phyloP scores from a whole-genome alignment of 768 basidiomycete genomes.

The Tricholoma terreum region DNA sequence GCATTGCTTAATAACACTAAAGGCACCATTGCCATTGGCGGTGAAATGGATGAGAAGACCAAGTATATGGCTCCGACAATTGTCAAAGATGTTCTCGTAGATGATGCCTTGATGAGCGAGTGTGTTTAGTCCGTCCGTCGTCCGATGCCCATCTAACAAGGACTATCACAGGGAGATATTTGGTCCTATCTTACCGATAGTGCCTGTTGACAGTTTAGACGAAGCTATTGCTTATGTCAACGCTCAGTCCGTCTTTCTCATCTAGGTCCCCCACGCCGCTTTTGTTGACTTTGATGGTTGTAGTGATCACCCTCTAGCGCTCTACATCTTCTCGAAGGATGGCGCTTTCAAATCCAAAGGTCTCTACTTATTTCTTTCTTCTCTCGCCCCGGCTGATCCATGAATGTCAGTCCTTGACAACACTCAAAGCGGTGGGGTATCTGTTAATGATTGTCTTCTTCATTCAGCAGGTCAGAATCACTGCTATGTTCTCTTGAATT shows the following conservation, averaged over 20 bases:
- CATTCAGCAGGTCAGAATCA: conserved; percentile 55
- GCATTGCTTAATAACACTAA: conserved; percentile 58
- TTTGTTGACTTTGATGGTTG: neutral
- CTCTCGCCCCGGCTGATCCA: too few relatives aligned
- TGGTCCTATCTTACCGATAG: conserved; percentile 74
- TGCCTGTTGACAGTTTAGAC: conserved; percentile 65
- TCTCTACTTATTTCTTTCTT: too few relatives aligned
- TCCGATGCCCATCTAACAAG: too few relatives aligned
- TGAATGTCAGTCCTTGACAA: conserved; percentile 52
- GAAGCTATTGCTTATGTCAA: conserved; percentile 71
- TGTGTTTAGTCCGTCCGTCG: too few relatives aligned
- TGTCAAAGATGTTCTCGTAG: too few relatives aligned
- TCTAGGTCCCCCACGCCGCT: neutral
- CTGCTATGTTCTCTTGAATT: too few relatives aligned
- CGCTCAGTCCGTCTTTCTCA: conserved; percentile 38
- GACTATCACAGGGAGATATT: conserved; percentile 88
- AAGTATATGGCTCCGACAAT: too few relatives aligned
- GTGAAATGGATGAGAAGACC: too few relatives aligned
- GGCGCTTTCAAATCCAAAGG: conserved; percentile 60
- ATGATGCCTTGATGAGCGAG: too few relatives aligned
- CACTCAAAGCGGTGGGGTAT: conserved; percentile 67
- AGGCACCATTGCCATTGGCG: too few relatives aligned
- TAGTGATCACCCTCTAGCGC: conserved; percentile 69
- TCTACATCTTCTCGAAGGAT: conserved; percentile 75
- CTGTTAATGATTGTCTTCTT: conserved; percentile 68